Evolutionary conservation across 1,284 basidiomycete genomes (phyloP).

Genomic region (Macrocystidia cucumis): DNA sequence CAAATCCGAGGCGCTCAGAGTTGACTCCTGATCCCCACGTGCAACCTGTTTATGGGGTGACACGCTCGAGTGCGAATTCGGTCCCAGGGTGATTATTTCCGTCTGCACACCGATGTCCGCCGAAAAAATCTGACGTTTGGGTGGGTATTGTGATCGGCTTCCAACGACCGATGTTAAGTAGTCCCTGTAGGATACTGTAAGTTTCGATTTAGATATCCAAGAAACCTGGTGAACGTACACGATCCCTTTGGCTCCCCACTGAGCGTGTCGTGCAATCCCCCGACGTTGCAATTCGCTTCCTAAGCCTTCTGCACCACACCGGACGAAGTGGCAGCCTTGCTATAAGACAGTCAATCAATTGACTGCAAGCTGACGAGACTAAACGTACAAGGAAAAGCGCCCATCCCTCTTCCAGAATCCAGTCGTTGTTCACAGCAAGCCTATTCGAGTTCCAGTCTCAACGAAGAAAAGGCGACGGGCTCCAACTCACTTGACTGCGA

Average conservation of each 20-base stretch:
- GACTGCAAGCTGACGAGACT: not conserved
- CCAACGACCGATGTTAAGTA: constrained; percentile 41
- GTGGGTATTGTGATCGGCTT: constrained; percentile 32
- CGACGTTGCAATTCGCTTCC: constrained; percentile 58
- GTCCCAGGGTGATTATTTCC: constrained; percentile 34
- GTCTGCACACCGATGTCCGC: constrained; percentile 59
- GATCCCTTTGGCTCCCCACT: constrained; percentile 67
- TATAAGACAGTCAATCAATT: constrained; percentile 17
- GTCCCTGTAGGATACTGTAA: constrained; percentile 25
- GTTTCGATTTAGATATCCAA: constrained; percentile 1
- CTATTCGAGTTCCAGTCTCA: constrained; percentile 20
- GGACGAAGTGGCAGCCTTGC: constrained; percentile 68
- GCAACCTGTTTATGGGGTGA: constrained; percentile 25
- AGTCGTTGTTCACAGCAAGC: constrained; percentile 55
- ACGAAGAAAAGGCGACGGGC: not conserved
- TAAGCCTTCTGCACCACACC: constrained; percentile 55
- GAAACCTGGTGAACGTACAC: constrained; percentile 34
- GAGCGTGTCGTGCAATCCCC: constrained; percentile 54
- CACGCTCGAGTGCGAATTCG: constrained; percentile 22
- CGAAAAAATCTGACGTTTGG: constrained; percentile 49
- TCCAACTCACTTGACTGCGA: constrained; percentile 54
- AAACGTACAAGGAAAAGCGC: constrained; percentile 46
- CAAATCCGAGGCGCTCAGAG: constrained; percentile 47
- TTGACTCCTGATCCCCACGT: constrained; percentile 45
- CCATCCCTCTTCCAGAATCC: constrained; percentile 65